phyloP scores from a whole-genome alignment of 2,329 filamentous ascomycete genomes.

The Alternaria longipes region DNA sequence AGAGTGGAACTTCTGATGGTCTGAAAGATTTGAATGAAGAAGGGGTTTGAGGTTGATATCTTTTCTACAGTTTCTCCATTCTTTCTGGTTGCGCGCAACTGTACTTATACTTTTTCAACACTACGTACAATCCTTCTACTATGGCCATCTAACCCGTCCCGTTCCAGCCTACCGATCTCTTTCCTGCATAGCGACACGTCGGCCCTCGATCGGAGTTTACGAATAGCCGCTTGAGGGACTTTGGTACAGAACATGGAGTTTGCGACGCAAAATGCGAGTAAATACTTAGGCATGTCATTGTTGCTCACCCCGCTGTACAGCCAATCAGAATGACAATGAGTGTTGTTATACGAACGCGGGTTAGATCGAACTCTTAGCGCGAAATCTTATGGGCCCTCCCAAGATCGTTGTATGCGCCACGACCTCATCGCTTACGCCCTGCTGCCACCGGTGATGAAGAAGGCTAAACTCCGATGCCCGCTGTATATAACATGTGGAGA shows the following conservation, averaged over 20 bases:
- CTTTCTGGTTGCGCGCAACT: background rate
- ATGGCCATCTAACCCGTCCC: background rate
- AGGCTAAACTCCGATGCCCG: constrained; percentile 3
- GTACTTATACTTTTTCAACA: background rate
- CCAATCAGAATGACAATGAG: constrained; percentile 6
- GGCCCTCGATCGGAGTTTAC: background rate
- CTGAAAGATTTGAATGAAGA: too few relatives aligned
- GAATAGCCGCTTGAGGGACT: background rate
- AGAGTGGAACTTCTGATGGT: background rate
- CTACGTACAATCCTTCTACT: background rate
- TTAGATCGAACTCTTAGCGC: background rate
- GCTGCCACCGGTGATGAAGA: background rate
- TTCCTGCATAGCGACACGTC: background rate
- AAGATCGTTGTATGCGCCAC: background rate
- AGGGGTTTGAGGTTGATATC: background rate
- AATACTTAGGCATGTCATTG: background rate
- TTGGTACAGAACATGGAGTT: background rate
- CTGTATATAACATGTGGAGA: background rate
- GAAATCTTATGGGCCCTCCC: background rate
- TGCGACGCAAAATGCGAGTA: background rate
- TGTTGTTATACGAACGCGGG: background rate
- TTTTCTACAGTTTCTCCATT: background rate
- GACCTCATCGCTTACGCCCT: background rate
- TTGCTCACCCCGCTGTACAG: background rate
- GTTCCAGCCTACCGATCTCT: background rate